These are phyloP conservation scores for Lanmaoa pseudosensibilis DNA, from an alignment of 768 basidiomycete species.

Conservation along the genomic window DNA sequence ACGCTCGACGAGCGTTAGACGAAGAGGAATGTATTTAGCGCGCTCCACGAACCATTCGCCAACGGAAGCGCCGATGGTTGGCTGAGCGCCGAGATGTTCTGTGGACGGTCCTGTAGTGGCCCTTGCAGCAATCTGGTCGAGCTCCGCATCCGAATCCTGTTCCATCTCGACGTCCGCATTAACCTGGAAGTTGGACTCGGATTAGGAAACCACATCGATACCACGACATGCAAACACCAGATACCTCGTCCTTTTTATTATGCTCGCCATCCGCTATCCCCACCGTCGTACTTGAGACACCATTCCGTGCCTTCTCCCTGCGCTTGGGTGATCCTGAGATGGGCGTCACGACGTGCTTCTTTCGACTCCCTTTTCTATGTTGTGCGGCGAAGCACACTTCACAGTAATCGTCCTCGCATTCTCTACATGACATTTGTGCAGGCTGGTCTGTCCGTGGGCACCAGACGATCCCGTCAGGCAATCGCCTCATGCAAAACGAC, in stretches of 20 bases:
- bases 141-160: slow-evolving; percentile 37
- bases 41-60: slow-evolving; percentile 88
- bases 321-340: slow-evolving; percentile 31
- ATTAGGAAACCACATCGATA: slow-evolving; percentile 7
- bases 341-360: slow-evolving; percentile 56
- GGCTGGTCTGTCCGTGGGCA: slow-evolving; percentile 64
- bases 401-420: slow-evolving; percentile 72
- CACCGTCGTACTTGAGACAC: neutral
- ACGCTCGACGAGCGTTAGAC: slow-evolving; percentile 71
- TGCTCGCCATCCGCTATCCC: slow-evolving; percentile 1
- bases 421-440: slow-evolving; percentile 69
- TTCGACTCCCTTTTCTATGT: slow-evolving; percentile 80
- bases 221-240: neutral
- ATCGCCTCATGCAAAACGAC: neutral
- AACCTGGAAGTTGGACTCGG: slow-evolving; percentile 15
- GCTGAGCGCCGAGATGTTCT: slow-evolving; percentile 54
- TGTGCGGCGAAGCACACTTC: slow-evolving; percentile 86
- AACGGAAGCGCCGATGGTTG: slow-evolving; percentile 56
- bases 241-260: slow-evolving; percentile 23
- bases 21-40: slow-evolving; percentile 77
- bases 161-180: slow-evolving; percentile 38
- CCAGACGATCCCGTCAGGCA: neutral
- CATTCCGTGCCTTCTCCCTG: slow-evolving; percentile 17
- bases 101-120: slow-evolving; percentile 18
- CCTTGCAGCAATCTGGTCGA: slow-evolving; percentile 37